A percentile compares a stretch with the other conserved stretches of the same genome.
Evolutionary conservation across 2,329 filamentous ascomycete genomes (phyloP).

Genomic region (Penicillium sp.): DNA sequence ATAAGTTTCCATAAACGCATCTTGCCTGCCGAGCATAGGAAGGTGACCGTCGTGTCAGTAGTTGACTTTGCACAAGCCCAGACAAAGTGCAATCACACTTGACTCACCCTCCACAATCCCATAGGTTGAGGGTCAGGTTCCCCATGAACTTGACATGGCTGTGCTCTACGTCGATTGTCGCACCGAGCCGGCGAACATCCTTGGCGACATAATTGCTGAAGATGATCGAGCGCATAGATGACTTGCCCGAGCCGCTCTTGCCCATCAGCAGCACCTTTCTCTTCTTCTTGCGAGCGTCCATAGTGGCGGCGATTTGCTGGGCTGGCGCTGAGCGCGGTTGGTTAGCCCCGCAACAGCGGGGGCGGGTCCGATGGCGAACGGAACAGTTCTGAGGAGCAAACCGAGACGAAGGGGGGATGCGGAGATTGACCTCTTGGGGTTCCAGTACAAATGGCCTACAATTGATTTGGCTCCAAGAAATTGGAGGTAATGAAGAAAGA

Average conservation of each 20-base stretch:
- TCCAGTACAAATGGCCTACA: not conserved
- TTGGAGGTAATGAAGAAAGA: constrained; percentile 13
- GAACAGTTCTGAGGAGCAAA: constrained; percentile 8
- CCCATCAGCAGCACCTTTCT: constrained; percentile 87
- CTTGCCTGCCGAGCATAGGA: constrained; percentile 56
- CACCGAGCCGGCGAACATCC: constrained; percentile 84
- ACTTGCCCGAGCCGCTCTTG: constrained; percentile 95
- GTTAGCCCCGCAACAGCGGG: constrained; percentile 20
- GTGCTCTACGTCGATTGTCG: constrained; percentile 96
- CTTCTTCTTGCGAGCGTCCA: constrained; percentile 58
- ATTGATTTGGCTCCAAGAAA: constrained; percentile 7
- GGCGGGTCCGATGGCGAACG: constrained; percentile 11
- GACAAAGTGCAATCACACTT: not conserved
- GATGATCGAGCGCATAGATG: constrained; percentile 96
- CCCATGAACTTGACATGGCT: constrained; percentile 98
- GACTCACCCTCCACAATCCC: constrained; percentile 86
- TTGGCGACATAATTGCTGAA: constrained; percentile 98
- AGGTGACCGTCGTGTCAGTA: not conserved
- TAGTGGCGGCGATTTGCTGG: constrained; percentile 18
- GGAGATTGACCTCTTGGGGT: not conserved
- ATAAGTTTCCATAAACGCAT: constrained; percentile 98
- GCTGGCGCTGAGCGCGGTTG: constrained; percentile 14
- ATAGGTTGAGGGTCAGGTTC: constrained; percentile 92
- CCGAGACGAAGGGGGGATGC: not conserved
- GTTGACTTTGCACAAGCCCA: too few species aligned